These are phyloP conservation scores for Microbotryum saponariae DNA, from an alignment of 1,284 basidiomycete species.

Conservation along the genomic window DNA sequence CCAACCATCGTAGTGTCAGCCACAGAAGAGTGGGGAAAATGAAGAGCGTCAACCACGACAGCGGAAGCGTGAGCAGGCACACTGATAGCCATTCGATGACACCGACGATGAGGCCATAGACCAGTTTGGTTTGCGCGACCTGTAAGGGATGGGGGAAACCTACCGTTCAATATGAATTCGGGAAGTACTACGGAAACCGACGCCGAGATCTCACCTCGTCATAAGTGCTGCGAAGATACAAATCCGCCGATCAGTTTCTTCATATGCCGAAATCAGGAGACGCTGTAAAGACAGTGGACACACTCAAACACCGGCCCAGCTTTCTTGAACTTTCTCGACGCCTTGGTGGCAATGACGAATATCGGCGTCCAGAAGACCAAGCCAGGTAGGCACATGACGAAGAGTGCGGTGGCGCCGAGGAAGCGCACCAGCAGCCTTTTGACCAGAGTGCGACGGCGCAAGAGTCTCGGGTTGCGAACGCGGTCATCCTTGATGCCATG, in stretches of 20 bases:
- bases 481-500: conserved; percentile 69
- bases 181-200: neutral
- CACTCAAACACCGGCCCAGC: conserved; percentile 31
- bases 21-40: conserved; percentile 67
- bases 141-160: conserved; percentile 36
- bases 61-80: conserved; percentile 45
- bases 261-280: neutral
- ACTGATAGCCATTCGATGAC: conserved; percentile 42
- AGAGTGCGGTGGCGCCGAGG: conserved; percentile 56
- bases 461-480: conserved; percentile 50
- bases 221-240: conserved; percentile 16
- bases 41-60: conserved; percentile 49
- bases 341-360: conserved; percentile 58
- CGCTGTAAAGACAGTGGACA: neutral
- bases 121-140: conserved; percentile 78
- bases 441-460: conserved; percentile 52
- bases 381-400: conserved; percentile 67
- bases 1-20: conserved; percentile 75
- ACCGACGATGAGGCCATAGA: conserved; percentile 66
- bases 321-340: conserved; percentile 43
- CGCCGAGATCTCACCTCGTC: conserved; percentile 21
- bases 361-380: conserved; percentile 70
- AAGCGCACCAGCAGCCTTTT: conserved; percentile 59
- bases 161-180: no score
- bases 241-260: neutral